Evolutionary conservation across 768 basidiomycete species (phyloP).

Genomic region (Stropharia rugosoannulata): DNA sequence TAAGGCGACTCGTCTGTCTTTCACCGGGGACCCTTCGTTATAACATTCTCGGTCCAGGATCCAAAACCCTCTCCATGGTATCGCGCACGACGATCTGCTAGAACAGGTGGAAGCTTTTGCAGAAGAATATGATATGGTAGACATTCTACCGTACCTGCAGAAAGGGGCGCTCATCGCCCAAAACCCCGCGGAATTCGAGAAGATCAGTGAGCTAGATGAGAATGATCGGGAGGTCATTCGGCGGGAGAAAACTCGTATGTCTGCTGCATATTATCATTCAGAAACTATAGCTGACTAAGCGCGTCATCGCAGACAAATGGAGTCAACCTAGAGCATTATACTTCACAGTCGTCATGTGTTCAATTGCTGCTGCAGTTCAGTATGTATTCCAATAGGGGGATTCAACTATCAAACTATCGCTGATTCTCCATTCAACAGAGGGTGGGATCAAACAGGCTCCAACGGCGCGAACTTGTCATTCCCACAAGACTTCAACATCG

Average conservation of each 20-base stretch:
- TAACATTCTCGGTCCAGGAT: constrained; percentile 22
- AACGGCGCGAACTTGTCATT: constrained; percentile 60
- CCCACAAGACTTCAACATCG: constrained; percentile 46
- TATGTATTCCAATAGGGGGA: constrained; percentile 24
- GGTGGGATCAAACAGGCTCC: constrained; percentile 55
- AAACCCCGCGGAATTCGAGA: constrained; percentile 46
- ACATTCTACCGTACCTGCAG: constrained; percentile 41
- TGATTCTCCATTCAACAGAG: constrained; percentile 12
- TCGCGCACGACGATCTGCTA: constrained; percentile 58
- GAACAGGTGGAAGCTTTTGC: constrained; percentile 62
- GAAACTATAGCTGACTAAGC: background rate
- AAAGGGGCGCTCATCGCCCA: constrained; percentile 78
- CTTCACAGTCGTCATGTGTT: constrained; percentile 46
- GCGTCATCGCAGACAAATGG: constrained; percentile 34
- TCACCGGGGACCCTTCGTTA: background rate
- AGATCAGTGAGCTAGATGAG: constrained; percentile 29
- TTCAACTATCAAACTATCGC: background rate
- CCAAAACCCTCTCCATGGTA: constrained; percentile 42
- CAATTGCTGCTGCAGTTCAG: constrained; percentile 73
- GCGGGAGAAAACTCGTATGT: constrained; percentile 36
- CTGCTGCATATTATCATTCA: background rate
- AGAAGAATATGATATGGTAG: constrained; percentile 37
- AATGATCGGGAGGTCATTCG: constrained; percentile 31
- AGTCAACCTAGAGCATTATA: constrained; percentile 37
- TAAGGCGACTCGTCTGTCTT: constrained; percentile 1